phyloP scores from a whole-genome alignment of 2,329 filamentous ascomycete species.

The Colletotrichum coccodes region DNA sequence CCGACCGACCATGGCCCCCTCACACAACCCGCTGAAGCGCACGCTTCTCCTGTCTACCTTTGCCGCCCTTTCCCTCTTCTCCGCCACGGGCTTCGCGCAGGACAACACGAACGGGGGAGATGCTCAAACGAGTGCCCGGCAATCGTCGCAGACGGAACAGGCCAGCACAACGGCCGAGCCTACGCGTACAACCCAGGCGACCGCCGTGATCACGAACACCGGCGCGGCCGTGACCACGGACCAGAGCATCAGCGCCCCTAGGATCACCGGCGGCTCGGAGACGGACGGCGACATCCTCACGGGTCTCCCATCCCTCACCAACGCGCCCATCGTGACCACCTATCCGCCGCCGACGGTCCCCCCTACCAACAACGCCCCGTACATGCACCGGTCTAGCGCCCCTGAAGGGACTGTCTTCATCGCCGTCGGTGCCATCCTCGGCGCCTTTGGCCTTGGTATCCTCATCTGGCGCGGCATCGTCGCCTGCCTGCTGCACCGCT shows the following conservation, averaged over 20 bases:
- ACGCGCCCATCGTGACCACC: constrained; percentile 54
- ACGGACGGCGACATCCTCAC: constrained; percentile 39
- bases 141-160: background rate
- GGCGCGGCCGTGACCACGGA: constrained; percentile 31
- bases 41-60: constrained; percentile 85
- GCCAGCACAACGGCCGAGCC: constrained; percentile 32
- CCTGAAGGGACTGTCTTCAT: constrained; percentile 98
- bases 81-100: constrained; percentile 46
- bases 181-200: constrained; percentile 28
- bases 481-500: constrained; percentile 91
- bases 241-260: constrained; percentile 26
- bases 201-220: constrained; percentile 37
- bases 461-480: constrained; percentile 89
- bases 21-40: constrained; percentile 28
- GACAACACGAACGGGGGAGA: constrained; percentile 29
- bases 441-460: constrained; percentile 82
- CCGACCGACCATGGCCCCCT: constrained; percentile 23
- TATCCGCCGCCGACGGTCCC: constrained; percentile 83
- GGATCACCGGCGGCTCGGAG: constrained; percentile 36
- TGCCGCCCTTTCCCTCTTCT: constrained; percentile 51
- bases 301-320: constrained; percentile 54
- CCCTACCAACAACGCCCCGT: constrained; percentile 85
- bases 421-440: constrained; percentile 87
- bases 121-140: constrained; percentile 4
- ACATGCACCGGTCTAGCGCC: constrained; percentile 86